Evolutionary conservation across 257 asterid genomes (phyloP), one percentile per base, ranked within the genome.

Genomic region (Solanum pinnatisectum): DNA sequence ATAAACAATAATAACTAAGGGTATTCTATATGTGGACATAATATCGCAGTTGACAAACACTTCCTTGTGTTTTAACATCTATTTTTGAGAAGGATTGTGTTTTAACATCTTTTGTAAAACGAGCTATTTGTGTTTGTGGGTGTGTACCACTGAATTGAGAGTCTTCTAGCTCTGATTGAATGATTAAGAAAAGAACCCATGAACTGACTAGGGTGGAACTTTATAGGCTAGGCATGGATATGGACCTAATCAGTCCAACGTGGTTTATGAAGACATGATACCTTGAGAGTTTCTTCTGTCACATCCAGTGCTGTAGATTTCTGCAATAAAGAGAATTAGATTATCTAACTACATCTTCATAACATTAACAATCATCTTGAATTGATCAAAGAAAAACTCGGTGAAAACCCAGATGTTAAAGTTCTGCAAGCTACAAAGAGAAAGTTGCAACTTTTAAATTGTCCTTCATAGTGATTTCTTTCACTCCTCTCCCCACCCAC

Each of bases 281-380:
- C 99, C 99, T 96, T 95, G 93, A 96, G 98, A 86, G 92, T 91
- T 93, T 95, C 95, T 92, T 95, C 99, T 30, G 98, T 87, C 90
- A 96, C 96, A 76, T 96, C 96, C 90, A 97, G 81, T 56, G 96
- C 99, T 87, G 92, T 82, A 46, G 98, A 86, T 94, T 97, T 97
- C 99, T 97, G 99, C 95, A 94, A 87, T 90, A 89, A 83, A 84
- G 89, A 92, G 90, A 87, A 85, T 84, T 79, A 87, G 86, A 90
- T 87, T 82, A 85, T 78, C 85, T 91, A 56, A 88, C 65, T n/a
- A 81, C 86, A 87, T 52, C 88, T 2, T 37, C 35, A 72, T 72
- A 84, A 68, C 79, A 86, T 37, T 39, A 46, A 81, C 68, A 81
- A 46, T 81, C 67, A 46, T 81, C 67, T 44, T 5, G 60, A 81